Conservation (phyloP, 371 early-diverging fungal species). For the Zancudomyces culisetae region DNA sequence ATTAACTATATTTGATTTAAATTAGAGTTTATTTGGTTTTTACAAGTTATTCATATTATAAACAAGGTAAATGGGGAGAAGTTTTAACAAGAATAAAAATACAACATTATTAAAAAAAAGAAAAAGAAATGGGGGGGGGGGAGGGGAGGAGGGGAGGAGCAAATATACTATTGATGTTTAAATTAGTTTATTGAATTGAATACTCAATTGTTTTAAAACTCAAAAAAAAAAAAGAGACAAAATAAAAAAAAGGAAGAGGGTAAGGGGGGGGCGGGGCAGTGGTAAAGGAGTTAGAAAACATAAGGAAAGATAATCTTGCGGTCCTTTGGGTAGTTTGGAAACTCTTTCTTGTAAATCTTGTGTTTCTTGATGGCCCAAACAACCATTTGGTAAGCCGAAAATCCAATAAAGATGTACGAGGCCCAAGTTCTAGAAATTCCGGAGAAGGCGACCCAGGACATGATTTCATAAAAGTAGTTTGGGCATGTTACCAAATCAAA, state of each 20-base stretch:
- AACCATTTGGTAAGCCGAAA: conserved; percentile 77
- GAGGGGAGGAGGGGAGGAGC: no score
- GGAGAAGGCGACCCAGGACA: conserved; percentile 64
- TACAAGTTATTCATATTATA: no score
- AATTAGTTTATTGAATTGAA: background rate
- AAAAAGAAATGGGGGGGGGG: no score
- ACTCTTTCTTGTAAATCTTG: conserved; percentile 74
- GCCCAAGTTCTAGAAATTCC: conserved; percentile 12
- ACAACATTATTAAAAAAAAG: no score
- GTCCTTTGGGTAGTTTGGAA: conserved; percentile 74
- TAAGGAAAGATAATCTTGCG: conserved; percentile 85
- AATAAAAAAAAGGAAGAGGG: background rate
- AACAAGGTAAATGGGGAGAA: no score
- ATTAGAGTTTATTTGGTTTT: no score
- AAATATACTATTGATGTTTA: background rate
- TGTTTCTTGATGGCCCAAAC: conserved; percentile 96
- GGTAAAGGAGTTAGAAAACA: conserved; percentile 37
- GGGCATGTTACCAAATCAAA: conserved; percentile 77
- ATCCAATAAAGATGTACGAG: conserved; percentile 57
- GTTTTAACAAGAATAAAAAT: no score
- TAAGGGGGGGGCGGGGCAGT: background rate
- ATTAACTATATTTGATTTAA: background rate
- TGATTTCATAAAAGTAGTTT: conserved; percentile 84
- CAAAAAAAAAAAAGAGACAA: background rate
- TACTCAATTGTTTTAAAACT: background rate